Percentiles rank a stretch among this genome's conserved stretches.
These are phyloP conservation scores for Imleria badia DNA, from an alignment of 768 basidiomycete species.

Conservation along the genomic window DNA sequence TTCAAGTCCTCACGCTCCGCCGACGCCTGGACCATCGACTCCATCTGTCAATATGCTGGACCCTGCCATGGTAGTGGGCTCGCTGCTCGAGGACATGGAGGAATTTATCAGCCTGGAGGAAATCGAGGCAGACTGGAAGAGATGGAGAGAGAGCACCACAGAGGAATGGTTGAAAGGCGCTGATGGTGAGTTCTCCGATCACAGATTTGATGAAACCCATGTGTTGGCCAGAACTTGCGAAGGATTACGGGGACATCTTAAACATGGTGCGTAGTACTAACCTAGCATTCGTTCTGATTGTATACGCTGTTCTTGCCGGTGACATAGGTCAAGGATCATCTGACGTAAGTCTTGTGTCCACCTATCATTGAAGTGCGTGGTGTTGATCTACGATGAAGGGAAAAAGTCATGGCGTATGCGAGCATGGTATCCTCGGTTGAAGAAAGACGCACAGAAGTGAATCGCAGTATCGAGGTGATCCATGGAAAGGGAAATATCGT, in stretches of 20 bases:
- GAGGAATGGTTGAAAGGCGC: slow-evolving; percentile 33
- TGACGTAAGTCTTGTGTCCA: slow-evolving; percentile 19
- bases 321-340: slow-evolving; percentile 28
- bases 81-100: slow-evolving; percentile 20
- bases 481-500: slow-evolving; percentile 18
- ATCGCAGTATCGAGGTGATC: slow-evolving; percentile 17
- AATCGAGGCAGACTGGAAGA: slow-evolving; percentile 22
- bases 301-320: neutral
- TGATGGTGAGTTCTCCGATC: slow-evolving; percentile 22
- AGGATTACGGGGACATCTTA: slow-evolving; percentile 19
- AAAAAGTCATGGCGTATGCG: slow-evolving; percentile 19
- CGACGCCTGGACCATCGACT: slow-evolving; percentile 12
- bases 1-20: slow-evolving; percentile 21
- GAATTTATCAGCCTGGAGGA: slow-evolving; percentile 23
- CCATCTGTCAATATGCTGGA: slow-evolving; percentile 1
- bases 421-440: slow-evolving; percentile 22
- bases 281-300: neutral
- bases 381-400: slow-evolving; percentile 17
- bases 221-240: slow-evolving; percentile 16
- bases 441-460: slow-evolving; percentile 20
- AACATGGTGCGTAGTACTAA: slow-evolving; percentile 19
- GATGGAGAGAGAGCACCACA: slow-evolving; percentile 28
- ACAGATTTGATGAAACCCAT: neutral
- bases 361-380: neutral
- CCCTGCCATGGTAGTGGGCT: slow-evolving; percentile 10